Base-by-base conservation (phyloP, 768 basidiomycete genomes). In the Multifurca ochricompacta region DNA sequence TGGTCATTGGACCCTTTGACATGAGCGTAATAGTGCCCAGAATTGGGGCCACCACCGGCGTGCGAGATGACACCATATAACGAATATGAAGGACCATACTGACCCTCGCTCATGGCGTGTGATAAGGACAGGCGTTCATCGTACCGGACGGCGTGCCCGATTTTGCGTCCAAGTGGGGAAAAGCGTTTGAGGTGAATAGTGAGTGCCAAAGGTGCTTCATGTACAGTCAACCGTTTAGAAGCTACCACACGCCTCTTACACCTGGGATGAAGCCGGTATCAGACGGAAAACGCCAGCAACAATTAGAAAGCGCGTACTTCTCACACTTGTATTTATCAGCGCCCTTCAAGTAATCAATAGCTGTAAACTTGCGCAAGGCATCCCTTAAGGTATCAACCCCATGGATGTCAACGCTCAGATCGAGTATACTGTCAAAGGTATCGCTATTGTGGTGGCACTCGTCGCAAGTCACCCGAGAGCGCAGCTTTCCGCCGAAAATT, bases 311-410 rank as follows among this genome's bases (percentile, higher is more conserved):
- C 34, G 77, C 88, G 63, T 66, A 96, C 92, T 91, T 97, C 71
- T 99, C 96, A 69, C 96, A 99, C 67, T 94, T 91, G 70, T 99
- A 99, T 71, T 94, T 94, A 74, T 99, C 91, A 6, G 83, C 81
- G 0, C 95, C 96, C 58, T 82, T 88, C 58, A 99, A 69, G 58
- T 78, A 74, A 65, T 99, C 96, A 43, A 87, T 73, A 7, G 81
- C 83, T 34, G 88, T 80, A 63, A 96, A 96, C 64, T 83, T 86
- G 32, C 77, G 76, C 53, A 95, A 69, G 2, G 90, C 91, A 4
- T 86, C 82, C 66, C 75, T 81, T 47, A 97, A 63, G 3, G 74
- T 75, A 30, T 74, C 68, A 30, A 76, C 74, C 51, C 78, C 80
- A 56, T 80, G 74, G 54, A 98, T 87, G 67, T 98, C 96, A 57